A percentile compares a stretch with the other conserved stretches of the same genome.
Conservation (phyloP, 768 basidiomycete genomes). For the Galerina marginata region DNA sequence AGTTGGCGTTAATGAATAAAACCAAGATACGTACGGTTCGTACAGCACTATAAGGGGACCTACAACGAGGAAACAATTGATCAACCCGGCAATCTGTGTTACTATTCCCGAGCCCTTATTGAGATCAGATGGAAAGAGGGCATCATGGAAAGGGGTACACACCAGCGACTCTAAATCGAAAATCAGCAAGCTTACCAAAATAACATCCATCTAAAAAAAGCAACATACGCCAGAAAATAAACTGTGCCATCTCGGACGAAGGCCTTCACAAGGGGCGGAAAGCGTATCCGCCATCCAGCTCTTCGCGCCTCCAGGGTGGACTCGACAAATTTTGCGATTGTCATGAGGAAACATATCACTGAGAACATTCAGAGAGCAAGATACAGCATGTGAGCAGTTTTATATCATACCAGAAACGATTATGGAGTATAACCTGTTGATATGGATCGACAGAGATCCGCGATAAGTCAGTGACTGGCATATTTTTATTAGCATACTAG, state of each 20-base stretch:
- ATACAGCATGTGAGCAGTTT: too few species aligned
- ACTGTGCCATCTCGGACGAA: slow-evolving; percentile 6
- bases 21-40: background rate
- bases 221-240: background rate
- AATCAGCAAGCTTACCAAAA: background rate
- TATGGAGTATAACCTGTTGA: background rate
- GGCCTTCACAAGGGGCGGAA: background rate
- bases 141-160: background rate
- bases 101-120: background rate
- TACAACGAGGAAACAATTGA: background rate
- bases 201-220: background rate
- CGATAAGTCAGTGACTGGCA: background rate
- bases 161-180: background rate
- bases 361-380: background rate
- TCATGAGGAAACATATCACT: slow-evolving; percentile 4
- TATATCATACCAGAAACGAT: background rate
- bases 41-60: slow-evolving; percentile 2
- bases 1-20: background rate
- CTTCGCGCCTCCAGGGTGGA: slow-evolving; percentile 1
- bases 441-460: background rate
- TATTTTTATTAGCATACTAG: too few species aligned
- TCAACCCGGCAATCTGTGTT: background rate
- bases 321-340: slow-evolving; percentile 1
- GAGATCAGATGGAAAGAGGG: background rate
- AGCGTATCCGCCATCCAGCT: background rate